Percentiles rank a stretch among this genome's conserved stretches.
Evolutionary conservation across 2,329 filamentous ascomycete species (phyloP).

Genomic region (Fusarium sp.): DNA sequence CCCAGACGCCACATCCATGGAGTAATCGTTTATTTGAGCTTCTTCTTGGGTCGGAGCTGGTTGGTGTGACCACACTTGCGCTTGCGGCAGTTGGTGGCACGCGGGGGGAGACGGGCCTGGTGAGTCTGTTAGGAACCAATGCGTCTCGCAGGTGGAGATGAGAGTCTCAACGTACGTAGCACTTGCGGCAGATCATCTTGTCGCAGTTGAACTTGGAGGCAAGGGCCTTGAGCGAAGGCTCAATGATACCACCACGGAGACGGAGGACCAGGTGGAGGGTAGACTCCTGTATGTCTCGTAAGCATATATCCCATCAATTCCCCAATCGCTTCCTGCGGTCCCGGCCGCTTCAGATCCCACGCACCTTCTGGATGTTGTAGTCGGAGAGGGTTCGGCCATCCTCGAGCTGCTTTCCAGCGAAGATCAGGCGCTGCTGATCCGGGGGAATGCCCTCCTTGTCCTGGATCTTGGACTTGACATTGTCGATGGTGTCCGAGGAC

Average conservation of each 20-base stretch:
- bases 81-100: constrained; percentile 99
- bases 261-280: constrained; percentile 98
- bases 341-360: constrained; percentile 52
- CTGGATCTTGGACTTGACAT: constrained; percentile 99
- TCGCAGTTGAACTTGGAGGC: constrained; percentile 99
- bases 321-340: background rate
- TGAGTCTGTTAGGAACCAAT: constrained; percentile 2
- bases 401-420: constrained; percentile 99
- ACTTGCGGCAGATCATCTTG: constrained; percentile 99
- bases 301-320: constrained; percentile 45
- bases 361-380: constrained; percentile 99
- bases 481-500: constrained; percentile 99
- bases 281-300: constrained; percentile 78
- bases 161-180: constrained; percentile 81
- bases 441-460: constrained; percentile 99
- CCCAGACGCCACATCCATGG: constrained; percentile 64
- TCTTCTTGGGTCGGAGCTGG: constrained; percentile 99
- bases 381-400: constrained; percentile 96
- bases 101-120: constrained; percentile 88
- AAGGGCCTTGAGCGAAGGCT: constrained; percentile 98
- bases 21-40: constrained; percentile 81
- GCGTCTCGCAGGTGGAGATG: background rate
- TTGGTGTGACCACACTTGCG: constrained; percentile 99
- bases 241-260: constrained; percentile 99
- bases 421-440: constrained; percentile 98